Evolutionary conservation across 208 protist genomes (phyloP), one percentile per base, ranked within the genome.

Genomic region (Spironucleus salmonicida): DNA sequence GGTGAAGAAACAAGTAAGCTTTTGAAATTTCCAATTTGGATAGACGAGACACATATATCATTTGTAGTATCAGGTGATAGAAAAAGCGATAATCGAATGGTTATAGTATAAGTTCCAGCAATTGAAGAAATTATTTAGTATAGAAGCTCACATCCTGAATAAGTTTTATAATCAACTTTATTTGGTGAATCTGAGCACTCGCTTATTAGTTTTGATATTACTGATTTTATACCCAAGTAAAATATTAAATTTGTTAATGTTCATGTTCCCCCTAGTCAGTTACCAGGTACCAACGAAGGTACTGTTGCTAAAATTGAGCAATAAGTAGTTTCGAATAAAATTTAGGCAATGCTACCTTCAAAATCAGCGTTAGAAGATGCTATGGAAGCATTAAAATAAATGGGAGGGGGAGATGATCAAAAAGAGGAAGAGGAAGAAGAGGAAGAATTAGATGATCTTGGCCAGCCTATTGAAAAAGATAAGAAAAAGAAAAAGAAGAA

Each of bases 401-500:
- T 67, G 7, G 64, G 45, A 49, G 45, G 26, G n/a, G 9, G 9
- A 15, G 34, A 71, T 30, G 7, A 11, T 42, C 9, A 71, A 49
- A 11, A 71, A 49, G 64, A 71, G 64, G 11, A 71, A n/a, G 64
- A 71, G n/a, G 13, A n/a, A 32, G 38, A 35, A 40, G 34, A 71
- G 38, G 34, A 71, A 49, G 64, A 45, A 49, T 45, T 45, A 15
- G 61, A 67, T 38, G 61, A 67, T 15, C 26, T 39, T 40, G 61
- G 61, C 15, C 19, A 67, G 26, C 15, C 15, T 15, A 67, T 67
- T 23, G 61, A 67, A 30, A n/a, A n/a, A n/a, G n/a, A n/a, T n/a
- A n/a, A n/a, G n/a, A 34, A 34, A 38, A n/a, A n/a, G 35, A 67
- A 67, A 34, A 67, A 67, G 61, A 67, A 67, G 61, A 67, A 67